Evolutionary conservation across 805 yeast species (phyloP).

Genomic region (Hanseniaspora thailandica): DNA sequence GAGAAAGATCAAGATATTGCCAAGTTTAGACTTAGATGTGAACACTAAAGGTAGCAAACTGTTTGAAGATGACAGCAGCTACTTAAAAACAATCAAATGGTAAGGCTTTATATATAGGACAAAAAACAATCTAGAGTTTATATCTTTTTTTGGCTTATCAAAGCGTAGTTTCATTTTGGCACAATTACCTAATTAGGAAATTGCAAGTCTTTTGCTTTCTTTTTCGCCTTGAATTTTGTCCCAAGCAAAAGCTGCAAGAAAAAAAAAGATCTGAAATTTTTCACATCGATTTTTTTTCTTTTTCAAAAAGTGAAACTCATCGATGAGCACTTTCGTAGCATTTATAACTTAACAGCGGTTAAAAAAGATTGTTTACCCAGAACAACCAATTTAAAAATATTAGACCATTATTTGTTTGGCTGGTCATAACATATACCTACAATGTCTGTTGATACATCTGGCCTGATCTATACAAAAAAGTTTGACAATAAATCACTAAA

Average conservation of each 20-base stretch:
- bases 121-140: too few species aligned
- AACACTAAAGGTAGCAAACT: conserved; percentile 66
- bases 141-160: too few species aligned
- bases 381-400: neutral
- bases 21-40: conserved; percentile 54
- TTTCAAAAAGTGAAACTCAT: conserved; percentile 29
- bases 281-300: conserved; percentile 15
- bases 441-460: neutral
- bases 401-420: neutral
- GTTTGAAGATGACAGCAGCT: conserved; percentile 55
- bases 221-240: neutral
- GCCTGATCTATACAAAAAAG: neutral
- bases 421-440: neutral
- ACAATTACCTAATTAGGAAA: neutral
- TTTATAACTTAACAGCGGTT: too few species aligned
- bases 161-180: too few species aligned
- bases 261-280: conserved; percentile 16
- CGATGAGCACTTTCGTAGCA: conserved; percentile 35
- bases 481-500: neutral
- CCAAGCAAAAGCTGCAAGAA: neutral
- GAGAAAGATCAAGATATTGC: conserved; percentile 56
- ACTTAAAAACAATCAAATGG: conserved; percentile 58
- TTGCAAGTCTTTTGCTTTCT: neutral
- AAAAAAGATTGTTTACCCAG: too few species aligned
- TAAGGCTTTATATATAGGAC: conserved; percentile 19